phyloP scores from a whole-genome alignment of 352 stramenopile genomes.

The Pythium sukuiense region DNA sequence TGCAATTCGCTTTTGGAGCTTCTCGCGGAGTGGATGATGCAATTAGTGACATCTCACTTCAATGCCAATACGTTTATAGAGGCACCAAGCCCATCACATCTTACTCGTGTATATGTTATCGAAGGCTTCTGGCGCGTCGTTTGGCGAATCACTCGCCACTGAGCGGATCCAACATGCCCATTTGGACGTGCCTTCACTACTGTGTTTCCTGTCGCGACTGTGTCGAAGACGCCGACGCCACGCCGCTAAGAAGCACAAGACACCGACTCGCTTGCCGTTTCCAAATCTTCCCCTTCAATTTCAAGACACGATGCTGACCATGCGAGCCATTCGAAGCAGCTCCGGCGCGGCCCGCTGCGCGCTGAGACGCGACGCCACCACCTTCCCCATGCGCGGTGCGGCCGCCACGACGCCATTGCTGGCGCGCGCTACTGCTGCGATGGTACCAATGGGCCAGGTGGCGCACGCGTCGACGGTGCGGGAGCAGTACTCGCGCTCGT shows the following conservation, averaged over 20 bases:
- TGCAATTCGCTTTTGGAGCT: background rate
- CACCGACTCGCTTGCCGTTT: background rate
- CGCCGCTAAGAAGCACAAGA: too few relatives aligned
- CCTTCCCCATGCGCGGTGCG: conserved; percentile 2
- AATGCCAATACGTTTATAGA: conserved; percentile 14
- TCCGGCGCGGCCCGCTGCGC: background rate
- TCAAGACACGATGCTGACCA: conserved; percentile 10
- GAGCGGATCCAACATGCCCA: background rate
- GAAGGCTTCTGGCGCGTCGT: conserved; percentile 16
- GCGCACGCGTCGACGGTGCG: background rate
- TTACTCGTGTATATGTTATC: conserved; percentile 8
- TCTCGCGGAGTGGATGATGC: background rate
- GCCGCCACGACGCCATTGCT: background rate
- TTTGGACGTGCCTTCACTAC: conserved; percentile 1
- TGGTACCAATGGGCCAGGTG: background rate
- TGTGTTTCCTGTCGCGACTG: background rate
- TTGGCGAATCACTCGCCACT: conserved; percentile 22
- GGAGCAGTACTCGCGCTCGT: conserved; percentile 13
- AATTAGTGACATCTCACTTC: background rate
- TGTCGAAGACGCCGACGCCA: too few relatives aligned
- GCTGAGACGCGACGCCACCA: conserved; percentile 1
- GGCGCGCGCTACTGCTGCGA: conserved; percentile 8
- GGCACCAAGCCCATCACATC: background rate
- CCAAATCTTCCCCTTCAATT: too few relatives aligned
- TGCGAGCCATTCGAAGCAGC: conserved; percentile 6